Evolutionary conservation across 305 asterid genomes (phyloP).

Genomic region (Coffea humblotiana): DNA sequence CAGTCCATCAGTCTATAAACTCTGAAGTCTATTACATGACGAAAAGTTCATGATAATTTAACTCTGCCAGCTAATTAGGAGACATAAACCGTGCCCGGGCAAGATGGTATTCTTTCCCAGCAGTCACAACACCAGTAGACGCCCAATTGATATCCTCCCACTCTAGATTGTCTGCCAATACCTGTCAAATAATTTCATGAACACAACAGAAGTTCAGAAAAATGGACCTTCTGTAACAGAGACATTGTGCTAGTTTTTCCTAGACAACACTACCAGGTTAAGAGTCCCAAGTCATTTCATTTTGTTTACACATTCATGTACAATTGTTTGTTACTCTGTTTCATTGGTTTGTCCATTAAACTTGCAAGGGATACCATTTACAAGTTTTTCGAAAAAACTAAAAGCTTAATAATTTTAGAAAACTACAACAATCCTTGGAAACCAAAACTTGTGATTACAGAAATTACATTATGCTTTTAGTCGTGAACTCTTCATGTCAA

Average conservation of each 20-base stretch:
- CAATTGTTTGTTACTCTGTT: neutral
- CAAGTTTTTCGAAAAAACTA: neutral
- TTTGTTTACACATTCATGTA: neutral
- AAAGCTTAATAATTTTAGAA: neutral
- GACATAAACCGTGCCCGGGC: constrained; percentile 90
- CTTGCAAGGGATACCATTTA: neutral
- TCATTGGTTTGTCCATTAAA: neutral
- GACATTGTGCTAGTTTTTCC: neutral
- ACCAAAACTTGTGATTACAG: neutral
- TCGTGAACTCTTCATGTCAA: neutral
- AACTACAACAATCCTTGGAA: no score
- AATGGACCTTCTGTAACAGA: neutral
- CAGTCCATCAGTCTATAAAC: neutral
- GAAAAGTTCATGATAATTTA: neutral
- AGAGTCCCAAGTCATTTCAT: neutral
- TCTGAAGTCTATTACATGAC: neutral
- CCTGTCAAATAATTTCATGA: constrained; percentile 37
- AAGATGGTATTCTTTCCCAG: constrained; percentile 78
- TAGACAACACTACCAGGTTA: neutral
- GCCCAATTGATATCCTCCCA: constrained; percentile 96
- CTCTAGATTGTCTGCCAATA: constrained; percentile 79
- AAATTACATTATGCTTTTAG: neutral
- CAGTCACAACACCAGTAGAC: constrained; percentile 77
- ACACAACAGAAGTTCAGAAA: constrained; percentile 4
- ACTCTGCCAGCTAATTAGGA: constrained; percentile 39